Evolutionary conservation across 257 asterid genomes (phyloP).

Genomic region (Penstemon eatonii): DNA sequence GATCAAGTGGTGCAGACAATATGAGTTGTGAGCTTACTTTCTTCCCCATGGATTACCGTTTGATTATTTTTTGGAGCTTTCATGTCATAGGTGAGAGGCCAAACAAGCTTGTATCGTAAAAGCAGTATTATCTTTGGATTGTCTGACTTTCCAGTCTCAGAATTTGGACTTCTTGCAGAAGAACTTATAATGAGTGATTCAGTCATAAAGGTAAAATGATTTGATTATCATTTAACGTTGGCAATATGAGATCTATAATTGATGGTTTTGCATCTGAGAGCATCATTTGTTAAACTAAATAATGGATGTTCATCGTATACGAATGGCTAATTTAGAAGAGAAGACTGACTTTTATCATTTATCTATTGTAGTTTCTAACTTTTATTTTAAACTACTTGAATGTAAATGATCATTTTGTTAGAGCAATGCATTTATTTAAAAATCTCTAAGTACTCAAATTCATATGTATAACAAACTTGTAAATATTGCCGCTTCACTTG

Average conservation of each 20-base stretch:
- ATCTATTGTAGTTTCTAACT: not conserved
- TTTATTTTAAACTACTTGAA: not conserved
- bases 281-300: constrained; percentile 11
- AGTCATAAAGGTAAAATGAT: constrained; percentile 61
- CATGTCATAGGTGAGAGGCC: constrained; percentile 87
- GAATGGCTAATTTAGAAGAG: constrained; percentile 7
- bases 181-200: constrained; percentile 96
- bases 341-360: not conserved
- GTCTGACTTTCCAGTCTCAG: constrained; percentile 84
- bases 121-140: constrained; percentile 89
- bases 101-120: constrained; percentile 77
- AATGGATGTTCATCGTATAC: constrained; percentile 17
- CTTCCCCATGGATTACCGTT: not conserved
- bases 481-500: too few relatives aligned
- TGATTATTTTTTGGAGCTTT: constrained; percentile 20
- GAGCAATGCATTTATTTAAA: too few relatives aligned
- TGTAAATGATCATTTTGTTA: too few relatives aligned
- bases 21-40: constrained; percentile 10
- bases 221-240: constrained; percentile 17
- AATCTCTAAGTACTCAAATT: too few relatives aligned
- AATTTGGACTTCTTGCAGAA: constrained; percentile 96
- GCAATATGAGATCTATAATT: constrained; percentile 15
- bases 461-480: too few relatives aligned
- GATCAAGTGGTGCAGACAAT: constrained; percentile 17
- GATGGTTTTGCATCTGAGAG: constrained; percentile 10